Base-by-base conservation (phyloP, 2,329 filamentous ascomycete species). In the Fusarium sp. region DNA sequence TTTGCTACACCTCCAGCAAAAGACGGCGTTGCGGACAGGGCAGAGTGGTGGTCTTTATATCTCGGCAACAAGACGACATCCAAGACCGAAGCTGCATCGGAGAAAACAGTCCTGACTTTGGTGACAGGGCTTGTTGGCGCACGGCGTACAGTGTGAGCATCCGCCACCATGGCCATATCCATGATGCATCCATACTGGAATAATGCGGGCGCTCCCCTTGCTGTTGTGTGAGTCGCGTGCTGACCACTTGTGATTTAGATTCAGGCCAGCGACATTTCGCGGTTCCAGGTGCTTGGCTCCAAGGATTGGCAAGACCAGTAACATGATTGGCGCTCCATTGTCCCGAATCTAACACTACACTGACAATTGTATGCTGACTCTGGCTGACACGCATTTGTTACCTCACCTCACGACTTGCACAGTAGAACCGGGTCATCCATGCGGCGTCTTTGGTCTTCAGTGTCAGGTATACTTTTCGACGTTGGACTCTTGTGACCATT, bases 161-260 rank as follows among this genome's bases (percentile, higher is more conserved):
- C 60, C 60, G 60, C 60, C 60, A 63, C 60, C 43, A 63, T 63
- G 45, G 45, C 60, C 60, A 54, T 52, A 63, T 63, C 60, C 60
- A 63, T 63, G 60, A 54, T 63, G 33, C 43, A 63, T 45, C 43
- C 43, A 47, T 61, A 47, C 58, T 45, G 25, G 37, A 60, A 60
- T 37, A 62, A 62, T 62, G 59, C 59, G 40, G 59, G 59, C 37
- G 37, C 43, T 22, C 38, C 57, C 27, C 38, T 62, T 47, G 59
- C 45, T 62, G 45, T 35, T 35, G n/a, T 27, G 57, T 43, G 57
- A 59, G 57, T 59, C 33, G 57, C 38, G 57, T 59, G 57, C 57
- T 59, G 30, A 57, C 52, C 52, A 52, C 47, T 52, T 52, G 61
- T 73, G 70, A 73, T 63, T 73, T 33, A 70, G 50, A 65, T 71